phyloP scores from a whole-genome alignment of 768 basidiomycete genomes.

The Hysterangium stoloniferum region DNA sequence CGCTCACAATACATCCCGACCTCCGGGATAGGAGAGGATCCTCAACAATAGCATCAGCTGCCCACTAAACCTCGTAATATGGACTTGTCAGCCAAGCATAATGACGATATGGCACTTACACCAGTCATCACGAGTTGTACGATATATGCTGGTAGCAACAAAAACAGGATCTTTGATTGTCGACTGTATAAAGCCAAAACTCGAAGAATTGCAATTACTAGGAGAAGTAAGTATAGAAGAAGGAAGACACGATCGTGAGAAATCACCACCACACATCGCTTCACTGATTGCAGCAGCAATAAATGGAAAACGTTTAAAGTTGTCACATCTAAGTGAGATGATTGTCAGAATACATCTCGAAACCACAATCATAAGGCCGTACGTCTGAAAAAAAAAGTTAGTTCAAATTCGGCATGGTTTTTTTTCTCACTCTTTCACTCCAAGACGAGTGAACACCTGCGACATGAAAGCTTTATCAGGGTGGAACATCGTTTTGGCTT shows the following conservation, averaged over 20 bases:
- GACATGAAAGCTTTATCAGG: too few relatives aligned
- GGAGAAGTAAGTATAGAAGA: background rate
- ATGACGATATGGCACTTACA: background rate
- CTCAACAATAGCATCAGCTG: background rate
- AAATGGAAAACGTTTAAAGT: background rate
- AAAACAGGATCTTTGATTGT: background rate
- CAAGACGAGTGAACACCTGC: background rate
- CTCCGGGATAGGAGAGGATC: background rate
- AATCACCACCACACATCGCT: background rate
- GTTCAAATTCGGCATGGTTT: background rate
- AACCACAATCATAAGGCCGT: background rate
- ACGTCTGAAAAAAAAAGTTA: background rate
- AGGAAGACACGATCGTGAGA: background rate
- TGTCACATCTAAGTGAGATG: background rate
- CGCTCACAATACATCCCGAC: background rate
- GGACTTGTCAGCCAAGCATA: background rate
- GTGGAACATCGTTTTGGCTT: background rate
- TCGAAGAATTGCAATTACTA: constrained; percentile 1
- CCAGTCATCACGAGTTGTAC: background rate
- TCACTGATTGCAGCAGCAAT: background rate
- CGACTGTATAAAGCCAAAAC: background rate
- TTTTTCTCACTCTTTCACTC: background rate
- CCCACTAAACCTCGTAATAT: background rate
- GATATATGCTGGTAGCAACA: background rate
- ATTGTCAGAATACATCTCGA: background rate